Conservation (phyloP, 306 rosid species). For the Carpinus fangiana region DNA sequence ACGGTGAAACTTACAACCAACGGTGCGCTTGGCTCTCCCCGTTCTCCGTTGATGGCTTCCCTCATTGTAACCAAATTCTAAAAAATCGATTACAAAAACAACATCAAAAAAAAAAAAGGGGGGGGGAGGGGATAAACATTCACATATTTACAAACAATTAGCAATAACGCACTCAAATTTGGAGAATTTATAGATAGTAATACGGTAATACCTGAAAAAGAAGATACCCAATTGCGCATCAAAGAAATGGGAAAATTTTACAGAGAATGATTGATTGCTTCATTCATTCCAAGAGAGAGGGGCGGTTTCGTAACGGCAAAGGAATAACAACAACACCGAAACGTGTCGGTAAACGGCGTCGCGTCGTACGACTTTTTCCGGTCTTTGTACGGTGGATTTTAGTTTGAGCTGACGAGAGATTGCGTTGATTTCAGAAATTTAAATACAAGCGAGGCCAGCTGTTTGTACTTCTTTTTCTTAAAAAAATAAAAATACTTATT, state of each 20-base stretch:
- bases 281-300: neutral
- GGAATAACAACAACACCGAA: neutral
- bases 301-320: conserved; percentile 17
- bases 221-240: neutral
- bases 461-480: too few species aligned
- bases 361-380: neutral
- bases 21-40: conserved; percentile 41
- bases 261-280: neutral
- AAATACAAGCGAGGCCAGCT: too few species aligned
- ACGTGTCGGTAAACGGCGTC: conserved; percentile 4
- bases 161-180: neutral
- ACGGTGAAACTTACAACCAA: conserved; percentile 41
- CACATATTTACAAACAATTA: neutral
- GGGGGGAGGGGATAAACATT: neutral
- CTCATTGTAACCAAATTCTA: conserved; percentile 28
- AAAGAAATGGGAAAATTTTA: neutral
- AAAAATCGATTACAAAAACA: neutral
- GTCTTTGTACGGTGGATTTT: neutral
- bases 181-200: neutral
- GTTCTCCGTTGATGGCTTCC: conserved; percentile 22
- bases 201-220: neutral
- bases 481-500: too few species aligned
- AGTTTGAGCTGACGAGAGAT: too few species aligned
- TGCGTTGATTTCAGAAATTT: too few species aligned
- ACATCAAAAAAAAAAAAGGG: neutral